Base-by-base conservation (phyloP, 495 filamentous ascomycete genomes). In the Annulohypoxylon moriforme region DNA sequence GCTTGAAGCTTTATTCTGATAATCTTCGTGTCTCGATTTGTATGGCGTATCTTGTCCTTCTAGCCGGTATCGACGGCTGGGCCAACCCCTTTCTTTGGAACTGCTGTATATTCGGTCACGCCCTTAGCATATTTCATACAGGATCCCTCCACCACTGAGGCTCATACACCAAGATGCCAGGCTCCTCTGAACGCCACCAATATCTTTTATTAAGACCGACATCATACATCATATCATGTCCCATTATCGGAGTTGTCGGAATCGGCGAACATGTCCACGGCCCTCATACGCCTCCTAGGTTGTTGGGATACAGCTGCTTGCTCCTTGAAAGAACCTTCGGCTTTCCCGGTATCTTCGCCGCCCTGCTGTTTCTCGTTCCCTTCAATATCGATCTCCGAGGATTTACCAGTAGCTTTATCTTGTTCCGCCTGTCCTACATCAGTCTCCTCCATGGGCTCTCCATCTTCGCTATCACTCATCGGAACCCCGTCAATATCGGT, bases 251-350 rank as follows among this genome's bases (percentile, higher is more conserved):
- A 85, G 27, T 71, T 71, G 53, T 82, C 84, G 2, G 82, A 85
- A 74, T 88, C 91, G 14, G 92, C 94, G 87, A 97, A 98, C 94
- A 98, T 97, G 76, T 98, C 94, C 75, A 93, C 93, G 3, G 94
- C 94, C 69, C 89, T 93, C 77, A 93, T 92, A 53, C 94, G 88
- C 69, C 87, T 88, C 64, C 68, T 77, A 14, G 79, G 64, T 62
- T 67, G 79, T 72, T 49, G 76, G 62, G 24, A 31, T 47, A 69
- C 34, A 75, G 27, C 8, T 22, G 18, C 27, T 29, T 57, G 56
- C 29, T 73, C 70, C 40, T 57, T 65, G 13, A 49, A 62, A 10
- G 57, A 33, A 18, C n/a, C 22, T 29, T 33, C 49, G 16, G 25
- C 14, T 11, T 65, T 58, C 9, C 9, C 24, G 14, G 16, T 42